Evolutionary conservation across 1,139 yeast species (phyloP), one percentile per base, ranked within the genome.

Genomic region (Saccharomyces pastorianus): DNA sequence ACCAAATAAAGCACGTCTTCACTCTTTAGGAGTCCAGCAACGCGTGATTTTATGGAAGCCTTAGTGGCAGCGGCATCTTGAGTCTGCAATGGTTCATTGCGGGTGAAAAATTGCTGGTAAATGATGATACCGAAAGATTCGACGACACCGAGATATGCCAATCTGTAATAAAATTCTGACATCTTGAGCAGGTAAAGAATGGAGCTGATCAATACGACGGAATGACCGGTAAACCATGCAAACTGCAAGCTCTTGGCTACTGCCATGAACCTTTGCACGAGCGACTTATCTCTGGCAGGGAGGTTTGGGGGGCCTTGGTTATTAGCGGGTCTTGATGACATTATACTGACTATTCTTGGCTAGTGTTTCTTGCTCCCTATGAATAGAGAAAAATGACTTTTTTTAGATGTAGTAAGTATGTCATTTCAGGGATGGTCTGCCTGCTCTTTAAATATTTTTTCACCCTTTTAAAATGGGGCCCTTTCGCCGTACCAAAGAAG

Each of bases 41-140:
- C 17, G n/a, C 44, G 44, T 20, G 44, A 38, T 23, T 17, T 38
- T 20, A 38, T 6, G 11, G 44, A 38, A 13, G 44, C 44, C 44
- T 38, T 38, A 20, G 44, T 38, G 44, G 44, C 13, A 20, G 44
- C 44, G 26, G 44, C 44, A 7, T 20, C 44, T 38, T 17, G 26
- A 13, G 44, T 38, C 8, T 38, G 44, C 44, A 38, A 20, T 38
- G 44, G 44, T 38, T 38, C 44, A 20, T 38, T 38, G 44, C 44
- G 72, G 55, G 74, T 69, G 55, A 58, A 56, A 49, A 66, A 64
- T 48, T 68, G 69, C 64, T 89, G 93, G 71, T 76, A 83, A 31
- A 87, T 71, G 56, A 89, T 86, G 59, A 91, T 81, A 26, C 89
- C 90, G 70, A 88, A 90, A 42, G 96, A 84, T 61, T 78, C 80